These are phyloP conservation scores for Aspergillus sp. DNA, from an alignment of 2,329 filamentous ascomycete genomes.

Conservation along the genomic window DNA sequence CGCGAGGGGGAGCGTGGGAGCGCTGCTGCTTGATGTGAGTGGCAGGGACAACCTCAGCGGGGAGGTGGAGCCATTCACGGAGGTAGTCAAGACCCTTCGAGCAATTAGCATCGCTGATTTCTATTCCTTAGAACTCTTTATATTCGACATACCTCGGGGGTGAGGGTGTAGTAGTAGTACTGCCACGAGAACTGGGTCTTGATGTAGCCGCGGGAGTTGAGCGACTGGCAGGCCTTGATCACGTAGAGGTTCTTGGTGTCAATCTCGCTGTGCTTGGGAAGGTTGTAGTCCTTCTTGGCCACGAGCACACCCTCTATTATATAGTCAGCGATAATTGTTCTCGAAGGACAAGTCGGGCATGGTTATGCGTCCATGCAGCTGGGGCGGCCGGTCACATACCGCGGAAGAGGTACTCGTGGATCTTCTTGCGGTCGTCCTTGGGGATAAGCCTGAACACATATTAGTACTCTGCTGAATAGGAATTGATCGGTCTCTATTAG, in stretches of 20 bases:
- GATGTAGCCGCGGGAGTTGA: slow-evolving; percentile 96
- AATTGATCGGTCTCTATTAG: slow-evolving; percentile 1
- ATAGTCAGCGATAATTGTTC: slow-evolving; percentile 12
- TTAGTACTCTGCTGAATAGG: slow-evolving; percentile 10
- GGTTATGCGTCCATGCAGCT: background rate
- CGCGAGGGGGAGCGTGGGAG: slow-evolving; percentile 94
- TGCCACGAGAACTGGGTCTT: slow-evolving; percentile 99
- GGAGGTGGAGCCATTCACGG: slow-evolving; percentile 99
- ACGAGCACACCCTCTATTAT: slow-evolving; percentile 73
- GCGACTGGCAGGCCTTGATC: slow-evolving; percentile 98
- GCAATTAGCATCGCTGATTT: too few relatives aligned
- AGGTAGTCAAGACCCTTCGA: slow-evolving; percentile 94
- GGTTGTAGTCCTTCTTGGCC: slow-evolving; percentile 99
- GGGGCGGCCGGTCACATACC: slow-evolving; percentile 48
- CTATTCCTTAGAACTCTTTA: too few relatives aligned
- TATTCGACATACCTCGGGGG: slow-evolving; percentile 59
- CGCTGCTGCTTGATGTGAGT: slow-evolving; percentile 99
- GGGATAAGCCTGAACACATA: slow-evolving; percentile 76
- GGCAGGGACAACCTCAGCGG: slow-evolving; percentile 97
- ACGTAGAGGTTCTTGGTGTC: slow-evolving; percentile 99
- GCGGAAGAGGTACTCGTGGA: slow-evolving; percentile 99
- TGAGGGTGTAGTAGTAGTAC: slow-evolving; percentile 99
- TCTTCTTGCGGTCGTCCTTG: slow-evolving; percentile 99
- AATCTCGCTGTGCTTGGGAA: slow-evolving; percentile 94
- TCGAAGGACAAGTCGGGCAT: slow-evolving; percentile 8